Conservation (phyloP, 108 stramenopile species). For the Skeletonema potamos region DNA sequence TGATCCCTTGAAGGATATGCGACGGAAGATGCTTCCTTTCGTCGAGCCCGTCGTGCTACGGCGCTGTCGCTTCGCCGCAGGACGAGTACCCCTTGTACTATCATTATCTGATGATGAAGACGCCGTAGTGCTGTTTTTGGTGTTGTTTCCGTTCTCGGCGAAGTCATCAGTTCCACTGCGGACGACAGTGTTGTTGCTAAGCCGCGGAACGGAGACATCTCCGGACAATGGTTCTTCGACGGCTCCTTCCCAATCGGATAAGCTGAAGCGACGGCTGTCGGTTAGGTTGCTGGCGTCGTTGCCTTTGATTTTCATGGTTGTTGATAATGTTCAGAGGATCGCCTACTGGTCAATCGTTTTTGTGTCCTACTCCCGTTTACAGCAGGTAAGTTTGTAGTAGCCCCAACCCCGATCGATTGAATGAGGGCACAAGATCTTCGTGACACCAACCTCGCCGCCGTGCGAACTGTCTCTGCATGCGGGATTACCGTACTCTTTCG, state of each 20-base stretch:
- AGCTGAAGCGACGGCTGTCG: constrained; percentile 1
- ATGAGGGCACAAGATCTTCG: too few species aligned
- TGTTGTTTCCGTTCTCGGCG: too few species aligned
- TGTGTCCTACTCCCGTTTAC: too few species aligned
- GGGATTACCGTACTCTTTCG: too few species aligned
- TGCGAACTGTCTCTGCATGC: too few species aligned
- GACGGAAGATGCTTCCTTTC: neutral
- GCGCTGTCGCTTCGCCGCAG: neutral
- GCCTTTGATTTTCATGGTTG: neutral
- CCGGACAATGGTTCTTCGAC: neutral
- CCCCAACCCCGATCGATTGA: too few species aligned
- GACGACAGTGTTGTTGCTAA: neutral
- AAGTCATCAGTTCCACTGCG: neutral
- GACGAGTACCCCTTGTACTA: neutral
- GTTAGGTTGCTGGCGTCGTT: neutral
- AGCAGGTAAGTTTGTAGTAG: too few species aligned
- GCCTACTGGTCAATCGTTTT: neutral
- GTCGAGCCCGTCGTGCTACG: neutral
- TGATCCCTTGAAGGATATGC: neutral
- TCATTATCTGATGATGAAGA: neutral
- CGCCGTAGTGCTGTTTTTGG: neutral
- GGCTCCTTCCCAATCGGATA: constrained; percentile 6
- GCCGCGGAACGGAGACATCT: neutral
- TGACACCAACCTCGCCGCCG: too few species aligned
- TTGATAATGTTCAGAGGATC: neutral